Base-by-base conservation (phyloP, 2,329 filamentous ascomycete genomes). In the Tetracladium maxilliforme region DNA sequence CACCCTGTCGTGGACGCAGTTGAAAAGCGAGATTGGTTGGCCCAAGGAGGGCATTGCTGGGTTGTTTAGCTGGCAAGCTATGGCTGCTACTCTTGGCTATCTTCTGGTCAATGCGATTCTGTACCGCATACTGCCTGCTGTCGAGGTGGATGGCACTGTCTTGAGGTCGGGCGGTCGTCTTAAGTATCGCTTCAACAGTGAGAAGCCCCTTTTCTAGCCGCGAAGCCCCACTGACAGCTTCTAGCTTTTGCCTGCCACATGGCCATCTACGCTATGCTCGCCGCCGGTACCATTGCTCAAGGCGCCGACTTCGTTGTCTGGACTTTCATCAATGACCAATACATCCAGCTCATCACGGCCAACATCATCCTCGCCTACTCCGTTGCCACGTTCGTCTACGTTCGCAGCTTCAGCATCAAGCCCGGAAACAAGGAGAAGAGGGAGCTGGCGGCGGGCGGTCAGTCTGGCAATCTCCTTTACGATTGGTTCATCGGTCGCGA, bases 401-500 rank as follows among this genome's bases (percentile, higher is more conserved):
- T 81, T 28, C 65, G 65, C 38, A 92, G 81, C 45, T 94, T 94
- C 56, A 64, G 64, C 26, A 79, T 93, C 34, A 78, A 80, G 47
- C 53, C 70, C n/a, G 72, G 69, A 21, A 82, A 92, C 46, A 58
- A 64, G 9, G 63, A 76, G 23, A 58, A 67, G 33, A 79, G 86
- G 20, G 75, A 90, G 47, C 64, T 95, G 6, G 86, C 86, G 1
- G 69, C 70, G 2, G 84, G 86, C 21, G 86, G 84, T 10, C 69
- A 79, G 43, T 73, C 71, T 2, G 86, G 84, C 30, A 94, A 92
- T 49, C 56, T 83, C 34, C 52, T 94, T 19, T 94, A 95, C 49
- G 87, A 95, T 52, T 95, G 83, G 72, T 95, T 84, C 54, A 94
- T 95, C 36, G 87, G 87, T 12, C 80, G 87, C 15, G 87, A 95